A percentile compares a stretch with the other conserved stretches of the same genome.
Conservation (phyloP, 176 grass and related monocot genomes). For the Rhipidocladum racemiflorum region DNA sequence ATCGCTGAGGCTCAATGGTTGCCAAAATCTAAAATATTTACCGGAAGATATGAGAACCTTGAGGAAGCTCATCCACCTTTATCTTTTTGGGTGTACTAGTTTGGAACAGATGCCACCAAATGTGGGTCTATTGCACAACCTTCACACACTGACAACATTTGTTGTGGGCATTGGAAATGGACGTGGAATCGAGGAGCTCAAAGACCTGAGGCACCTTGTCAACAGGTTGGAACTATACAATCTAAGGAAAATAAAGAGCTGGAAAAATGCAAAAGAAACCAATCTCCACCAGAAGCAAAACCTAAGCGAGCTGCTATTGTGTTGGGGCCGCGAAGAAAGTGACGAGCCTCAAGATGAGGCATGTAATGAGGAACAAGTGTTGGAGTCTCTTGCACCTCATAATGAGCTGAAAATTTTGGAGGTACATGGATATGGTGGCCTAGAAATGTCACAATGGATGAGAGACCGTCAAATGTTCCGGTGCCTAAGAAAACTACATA, state of each 20-base stretch:
- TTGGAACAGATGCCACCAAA: slow-evolving; percentile 21
- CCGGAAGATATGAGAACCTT: not conserved
- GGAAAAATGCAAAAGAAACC: not conserved
- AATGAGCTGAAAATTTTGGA: not conserved
- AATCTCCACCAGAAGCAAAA: slow-evolving; percentile 14
- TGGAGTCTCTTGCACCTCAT: not conserved
- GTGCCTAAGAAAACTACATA: not conserved
- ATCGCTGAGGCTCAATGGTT: not conserved
- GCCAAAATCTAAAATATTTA: fast-evolving
- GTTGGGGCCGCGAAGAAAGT: fast-evolving
- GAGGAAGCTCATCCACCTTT: slow-evolving; percentile 7
- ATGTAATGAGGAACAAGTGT: not conserved
- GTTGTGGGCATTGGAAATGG: not conserved
- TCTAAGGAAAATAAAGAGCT: not conserved
- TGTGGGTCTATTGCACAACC: not conserved
- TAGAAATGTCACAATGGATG: slow-evolving; percentile 15
- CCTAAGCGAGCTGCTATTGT: not conserved
- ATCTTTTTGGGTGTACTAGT: not conserved
- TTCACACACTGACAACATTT: slow-evolving; percentile 24
- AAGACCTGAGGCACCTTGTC: not conserved
- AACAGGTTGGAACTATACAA: slow-evolving; percentile 13
- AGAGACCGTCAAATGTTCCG: not conserved
- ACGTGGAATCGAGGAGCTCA: slow-evolving; percentile 11
- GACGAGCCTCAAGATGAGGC: no score
- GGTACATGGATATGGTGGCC: not conserved